Conservation (phyloP, 345 rosid genomes). For the Populus tremula region DNA sequence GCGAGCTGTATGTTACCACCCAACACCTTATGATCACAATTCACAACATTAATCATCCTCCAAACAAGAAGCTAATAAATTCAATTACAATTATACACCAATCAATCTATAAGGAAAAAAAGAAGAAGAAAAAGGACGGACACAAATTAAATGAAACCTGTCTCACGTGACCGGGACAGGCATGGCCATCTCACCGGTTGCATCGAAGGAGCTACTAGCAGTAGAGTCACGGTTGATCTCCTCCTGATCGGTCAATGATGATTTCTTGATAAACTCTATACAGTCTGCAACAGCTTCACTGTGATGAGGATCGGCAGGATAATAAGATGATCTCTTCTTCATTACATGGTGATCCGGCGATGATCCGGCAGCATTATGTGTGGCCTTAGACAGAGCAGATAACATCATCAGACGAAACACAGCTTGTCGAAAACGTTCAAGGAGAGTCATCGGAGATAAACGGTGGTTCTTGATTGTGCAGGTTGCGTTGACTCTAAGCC, state of each 20-base stretch:
- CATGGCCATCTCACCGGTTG: constrained; percentile 14
- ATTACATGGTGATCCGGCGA: not conserved
- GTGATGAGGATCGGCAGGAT: constrained; percentile 49
- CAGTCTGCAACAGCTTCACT: constrained; percentile 77
- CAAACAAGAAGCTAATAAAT: not conserved
- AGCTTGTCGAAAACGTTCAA: constrained; percentile 57
- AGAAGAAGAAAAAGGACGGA: no score
- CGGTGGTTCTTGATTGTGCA: constrained; percentile 23
- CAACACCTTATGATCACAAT: no score
- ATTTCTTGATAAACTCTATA: constrained; percentile 76
- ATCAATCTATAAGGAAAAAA: not conserved
- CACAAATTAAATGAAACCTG: not conserved
- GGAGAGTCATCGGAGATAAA: constrained; percentile 42
- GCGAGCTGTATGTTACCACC: no score
- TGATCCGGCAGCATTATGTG: not conserved
- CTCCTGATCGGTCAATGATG: constrained; percentile 20
- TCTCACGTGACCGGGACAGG: constrained; percentile 34
- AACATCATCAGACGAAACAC: constrained; percentile 66
- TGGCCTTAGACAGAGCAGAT: constrained; percentile 57
- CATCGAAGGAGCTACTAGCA: constrained; percentile 7
- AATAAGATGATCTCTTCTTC: not conserved
- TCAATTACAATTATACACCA: not conserved
- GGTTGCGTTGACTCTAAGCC: constrained; percentile 22
- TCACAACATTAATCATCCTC: no score
- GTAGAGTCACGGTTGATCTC: constrained; percentile 6